Conservation (phyloP, 2,329 filamentous ascomycete genomes). For the Monilinia vaccinii-corymbosi region DNA sequence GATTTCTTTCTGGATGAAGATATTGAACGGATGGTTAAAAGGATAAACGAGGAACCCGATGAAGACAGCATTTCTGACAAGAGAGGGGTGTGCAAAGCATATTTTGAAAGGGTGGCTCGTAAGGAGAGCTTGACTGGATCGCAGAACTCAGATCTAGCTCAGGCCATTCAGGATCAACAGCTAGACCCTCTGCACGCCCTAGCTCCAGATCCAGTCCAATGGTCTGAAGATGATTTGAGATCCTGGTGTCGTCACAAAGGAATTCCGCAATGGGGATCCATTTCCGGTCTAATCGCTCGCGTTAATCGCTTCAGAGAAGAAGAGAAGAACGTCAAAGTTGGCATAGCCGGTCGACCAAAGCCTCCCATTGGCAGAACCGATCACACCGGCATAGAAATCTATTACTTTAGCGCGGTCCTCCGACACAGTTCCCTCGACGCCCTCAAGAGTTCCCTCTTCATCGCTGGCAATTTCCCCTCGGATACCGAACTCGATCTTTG, state of each 20-base stretch:
- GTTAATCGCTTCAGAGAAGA: slow-evolving; percentile 4
- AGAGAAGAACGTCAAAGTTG: background rate
- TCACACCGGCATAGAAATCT: slow-evolving; percentile 9
- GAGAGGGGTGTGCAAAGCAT: background rate
- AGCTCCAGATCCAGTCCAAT: slow-evolving; percentile 2
- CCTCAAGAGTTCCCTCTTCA: slow-evolving; percentile 12
- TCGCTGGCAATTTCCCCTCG: slow-evolving; percentile 11
- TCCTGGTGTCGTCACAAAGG: slow-evolving; percentile 4
- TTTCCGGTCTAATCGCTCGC: background rate
- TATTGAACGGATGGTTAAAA: background rate
- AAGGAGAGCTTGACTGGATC: background rate
- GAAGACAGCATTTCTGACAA: background rate
- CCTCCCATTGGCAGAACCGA: background rate
- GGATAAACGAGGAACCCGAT: background rate
- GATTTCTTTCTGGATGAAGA: background rate
- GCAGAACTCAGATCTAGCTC: background rate
- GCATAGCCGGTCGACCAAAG: background rate
- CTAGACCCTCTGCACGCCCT: background rate
- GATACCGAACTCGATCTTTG: slow-evolving; percentile 11
- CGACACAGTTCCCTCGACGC: slow-evolving; percentile 5
- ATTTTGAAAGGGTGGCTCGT: background rate
- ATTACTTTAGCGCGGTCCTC: slow-evolving; percentile 9
- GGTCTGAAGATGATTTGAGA: slow-evolving; percentile 3
- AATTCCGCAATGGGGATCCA: slow-evolving; percentile 5
- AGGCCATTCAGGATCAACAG: background rate